These are phyloP conservation scores for Suillus plorans DNA, from an alignment of 768 basidiomycete genomes.

Conservation along the genomic window DNA sequence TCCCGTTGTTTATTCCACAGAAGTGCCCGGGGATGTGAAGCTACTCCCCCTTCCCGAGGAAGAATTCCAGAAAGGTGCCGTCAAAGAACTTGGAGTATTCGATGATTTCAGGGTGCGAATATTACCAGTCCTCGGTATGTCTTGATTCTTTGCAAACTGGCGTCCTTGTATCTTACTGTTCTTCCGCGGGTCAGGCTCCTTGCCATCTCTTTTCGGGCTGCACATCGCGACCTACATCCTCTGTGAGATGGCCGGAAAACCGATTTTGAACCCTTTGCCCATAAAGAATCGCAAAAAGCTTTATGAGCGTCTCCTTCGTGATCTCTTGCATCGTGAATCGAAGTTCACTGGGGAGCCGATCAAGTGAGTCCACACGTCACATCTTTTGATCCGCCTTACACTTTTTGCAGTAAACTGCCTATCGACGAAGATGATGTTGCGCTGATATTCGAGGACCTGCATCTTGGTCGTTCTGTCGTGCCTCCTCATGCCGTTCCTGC, in stretches of 20 bases:
- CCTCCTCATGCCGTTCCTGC: slow-evolving; percentile 77
- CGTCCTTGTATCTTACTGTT: slow-evolving; percentile 3
- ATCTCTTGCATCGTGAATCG: slow-evolving; percentile 73
- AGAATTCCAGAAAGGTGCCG: slow-evolving; percentile 86
- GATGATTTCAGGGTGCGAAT: slow-evolving; percentile 95
- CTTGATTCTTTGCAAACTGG: background rate
- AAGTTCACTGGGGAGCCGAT: slow-evolving; percentile 59
- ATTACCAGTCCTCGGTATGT: slow-evolving; percentile 81
- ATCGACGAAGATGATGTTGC: slow-evolving; percentile 83
- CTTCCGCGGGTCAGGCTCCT: slow-evolving; percentile 38
- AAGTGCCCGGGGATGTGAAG: slow-evolving; percentile 85
- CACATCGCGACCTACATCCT: slow-evolving; percentile 87
- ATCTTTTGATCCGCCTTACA: background rate
- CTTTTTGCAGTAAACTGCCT: slow-evolving; percentile 58
- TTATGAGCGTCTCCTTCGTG: slow-evolving; percentile 76
- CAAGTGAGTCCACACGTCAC: slow-evolving; percentile 45
- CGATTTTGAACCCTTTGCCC: slow-evolving; percentile 79
- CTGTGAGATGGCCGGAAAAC: slow-evolving; percentile 81
- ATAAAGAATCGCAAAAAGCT: slow-evolving; percentile 84
- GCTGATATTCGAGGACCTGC: slow-evolving; percentile 84
- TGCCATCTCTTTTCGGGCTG: slow-evolving; percentile 90
- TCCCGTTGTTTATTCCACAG: slow-evolving; percentile 94
- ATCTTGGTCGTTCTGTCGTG: slow-evolving; percentile 72
- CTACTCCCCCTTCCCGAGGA: slow-evolving; percentile 89
- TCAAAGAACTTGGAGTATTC: slow-evolving; percentile 86